A percentile compares a stretch with the other conserved stretches of the same genome.
phyloP scores from a whole-genome alignment of 108 stramenopile genomes.

The Seminavis robusta region DNA sequence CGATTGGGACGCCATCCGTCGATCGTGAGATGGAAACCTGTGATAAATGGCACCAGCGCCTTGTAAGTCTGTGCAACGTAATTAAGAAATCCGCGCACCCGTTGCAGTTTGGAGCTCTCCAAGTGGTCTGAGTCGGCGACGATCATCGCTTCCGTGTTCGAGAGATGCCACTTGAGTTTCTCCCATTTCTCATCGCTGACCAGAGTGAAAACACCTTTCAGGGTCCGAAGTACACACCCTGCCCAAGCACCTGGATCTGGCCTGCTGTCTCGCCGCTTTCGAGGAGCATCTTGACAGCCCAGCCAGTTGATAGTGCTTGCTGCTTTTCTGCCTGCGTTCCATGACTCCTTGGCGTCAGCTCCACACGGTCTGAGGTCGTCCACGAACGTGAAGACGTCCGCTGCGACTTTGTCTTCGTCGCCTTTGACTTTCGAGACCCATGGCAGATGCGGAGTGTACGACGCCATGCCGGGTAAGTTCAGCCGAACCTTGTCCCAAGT shows the following conservation, averaged over 20 bases:
- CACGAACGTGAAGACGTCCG: slow-evolving; percentile 15
- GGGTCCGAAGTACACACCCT: slow-evolving; percentile 4
- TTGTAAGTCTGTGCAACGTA: slow-evolving; percentile 1
- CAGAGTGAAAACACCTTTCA: slow-evolving; percentile 12
- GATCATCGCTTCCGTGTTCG: too few relatives aligned
- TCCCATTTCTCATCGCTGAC: slow-evolving; percentile 32
- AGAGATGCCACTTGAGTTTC: not conserved
- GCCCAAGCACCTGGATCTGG: slow-evolving; percentile 24
- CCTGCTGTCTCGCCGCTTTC: slow-evolving; percentile 8
- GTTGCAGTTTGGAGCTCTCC: slow-evolving; percentile 2
- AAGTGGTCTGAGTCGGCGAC: not conserved
- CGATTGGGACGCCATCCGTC: slow-evolving; percentile 8
- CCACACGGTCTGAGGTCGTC: slow-evolving; percentile 21
- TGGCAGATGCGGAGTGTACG: slow-evolving; percentile 11
- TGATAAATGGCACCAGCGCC: slow-evolving; percentile 5
- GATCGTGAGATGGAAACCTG: slow-evolving; percentile 10
- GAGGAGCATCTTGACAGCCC: slow-evolving; percentile 25
- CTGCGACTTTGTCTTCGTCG: slow-evolving; percentile 11
- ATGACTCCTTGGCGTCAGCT: not conserved
- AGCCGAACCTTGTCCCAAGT: slow-evolving; percentile 16
- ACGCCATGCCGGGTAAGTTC: slow-evolving; percentile 16
- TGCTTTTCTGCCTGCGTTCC: slow-evolving; percentile 5
- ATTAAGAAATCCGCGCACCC: slow-evolving; percentile 5
- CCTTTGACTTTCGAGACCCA: slow-evolving; percentile 16
- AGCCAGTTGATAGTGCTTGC: slow-evolving; percentile 11